Evolutionary conservation across 352 stramenopile species (phyloP).

Genomic region (Pseudoperonospora humuli): DNA sequence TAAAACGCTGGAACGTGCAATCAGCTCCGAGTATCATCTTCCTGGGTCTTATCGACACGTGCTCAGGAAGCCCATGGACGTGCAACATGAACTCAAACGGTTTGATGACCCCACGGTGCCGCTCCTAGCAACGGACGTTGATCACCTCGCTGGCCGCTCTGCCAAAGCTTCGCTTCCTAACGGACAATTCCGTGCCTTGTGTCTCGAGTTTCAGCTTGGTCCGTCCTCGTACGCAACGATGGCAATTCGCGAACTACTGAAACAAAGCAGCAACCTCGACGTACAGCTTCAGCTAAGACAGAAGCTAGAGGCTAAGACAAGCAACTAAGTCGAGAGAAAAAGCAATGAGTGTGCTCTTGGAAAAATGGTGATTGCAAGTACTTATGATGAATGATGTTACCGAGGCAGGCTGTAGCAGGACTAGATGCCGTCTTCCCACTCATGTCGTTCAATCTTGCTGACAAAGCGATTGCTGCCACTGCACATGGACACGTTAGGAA

Average conservation of each 20-base stretch:
- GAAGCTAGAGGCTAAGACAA: constrained; percentile 19
- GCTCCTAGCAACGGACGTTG: constrained; percentile 92
- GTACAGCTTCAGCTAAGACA: constrained; percentile 54
- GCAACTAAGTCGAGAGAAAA: constrained; percentile 4
- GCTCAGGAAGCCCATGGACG: constrained; percentile 82
- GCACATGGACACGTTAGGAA: background rate
- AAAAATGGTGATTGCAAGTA: background rate
- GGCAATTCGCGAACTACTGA: constrained; percentile 93
- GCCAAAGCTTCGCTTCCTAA: constrained; percentile 44
- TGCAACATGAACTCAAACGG: constrained; percentile 87
- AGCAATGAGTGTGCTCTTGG: constrained; percentile 3
- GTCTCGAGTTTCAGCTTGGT: constrained; percentile 74
- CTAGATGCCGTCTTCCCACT: constrained; percentile 51
- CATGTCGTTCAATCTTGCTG: constrained; percentile 72
- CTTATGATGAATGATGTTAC: too few relatives aligned
- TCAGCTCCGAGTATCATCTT: constrained; percentile 87
- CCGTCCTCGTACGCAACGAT: constrained; percentile 94
- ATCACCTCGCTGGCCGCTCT: constrained; percentile 40
- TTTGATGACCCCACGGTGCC: constrained; percentile 90
- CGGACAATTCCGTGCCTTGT: constrained; percentile 58
- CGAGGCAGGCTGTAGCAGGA: too few relatives aligned
- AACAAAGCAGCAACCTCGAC: constrained; percentile 83
- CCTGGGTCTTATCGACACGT: constrained; percentile 92
- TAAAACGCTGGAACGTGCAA: constrained; percentile 44
- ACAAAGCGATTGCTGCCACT: constrained; percentile 77